Evolutionary conservation across 176 grass and related monocot genomes (phyloP), one percentile per base, ranked within the genome.

Genomic region (Saccharum officinarum): DNA sequence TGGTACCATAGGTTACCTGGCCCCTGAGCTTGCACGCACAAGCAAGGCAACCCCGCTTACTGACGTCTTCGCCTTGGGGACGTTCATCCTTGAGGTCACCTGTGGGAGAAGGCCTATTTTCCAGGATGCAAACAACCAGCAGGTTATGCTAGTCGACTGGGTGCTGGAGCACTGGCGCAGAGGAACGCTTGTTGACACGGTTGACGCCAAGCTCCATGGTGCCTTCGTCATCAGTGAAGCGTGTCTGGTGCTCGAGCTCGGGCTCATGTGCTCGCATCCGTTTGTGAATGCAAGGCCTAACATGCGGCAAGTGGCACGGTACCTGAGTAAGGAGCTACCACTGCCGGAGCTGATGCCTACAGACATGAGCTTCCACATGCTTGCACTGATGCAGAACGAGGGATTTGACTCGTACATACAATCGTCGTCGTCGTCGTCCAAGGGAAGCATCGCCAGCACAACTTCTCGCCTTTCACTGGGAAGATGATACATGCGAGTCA

Each of bases 1-100:
- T 30, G 76, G 76, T 5, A 78, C 76, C 37, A 78, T 78, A 28
- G 76, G 76, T 2, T 78, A 78, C 57, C 57, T 78, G 2, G 76
- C 76, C 12, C 76, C 76, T 1, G 55, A 78, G 57, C 76, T 78
- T 42, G 76, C 18, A 11, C 52, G 76, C 12, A 78, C 76, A 7
- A 63, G 76, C 22, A 78, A 78, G 55, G 76, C 76, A 10, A 78
- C 76, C 1, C 55, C 25, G 7, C 36, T 63, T 9, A 78, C 76
- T 6, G 76, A 78, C 8, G 57, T 78, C 2, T 78, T 64, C 38
- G 76, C 76, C 34, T 78, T 78, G 5, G 75, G 76, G 14, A 63
- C 36, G 5, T 63, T 78, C 14, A 39, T 78, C 18, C 57, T 78
- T 15, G 76, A 78, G 37, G 57, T 78, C 20, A 40, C 55, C 12